Percentiles rank a stretch among this genome's conserved stretches.
phyloP scores from a whole-genome alignment of 495 filamentous ascomycete genomes.

The Chaetomium fimeti region DNA sequence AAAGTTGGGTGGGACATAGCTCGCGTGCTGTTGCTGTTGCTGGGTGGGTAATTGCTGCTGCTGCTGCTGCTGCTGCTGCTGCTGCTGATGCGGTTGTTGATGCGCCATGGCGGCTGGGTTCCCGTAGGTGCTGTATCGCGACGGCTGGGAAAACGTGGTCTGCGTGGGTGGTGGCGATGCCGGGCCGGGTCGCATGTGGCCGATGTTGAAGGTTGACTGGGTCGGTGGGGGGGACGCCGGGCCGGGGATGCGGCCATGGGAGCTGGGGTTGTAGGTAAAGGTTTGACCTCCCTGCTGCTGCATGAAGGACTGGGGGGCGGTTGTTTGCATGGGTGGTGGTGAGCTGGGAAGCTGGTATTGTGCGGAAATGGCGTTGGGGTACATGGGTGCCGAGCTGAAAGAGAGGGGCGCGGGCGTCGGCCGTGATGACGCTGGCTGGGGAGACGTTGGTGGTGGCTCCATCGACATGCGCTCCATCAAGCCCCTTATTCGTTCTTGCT shows the following conservation, averaged over 20 bases:
- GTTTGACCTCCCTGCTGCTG: conserved; percentile 34
- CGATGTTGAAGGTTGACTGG: conserved; percentile 48
- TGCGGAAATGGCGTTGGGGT: conserved; percentile 48
- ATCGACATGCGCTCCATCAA: conserved; percentile 96
- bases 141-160: conserved; percentile 42
- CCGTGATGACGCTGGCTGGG: conserved; percentile 45
- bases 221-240: conserved; percentile 50
- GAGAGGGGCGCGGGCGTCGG: conserved; percentile 48
- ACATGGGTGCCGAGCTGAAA: conserved; percentile 43
- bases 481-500: conserved; percentile 79
- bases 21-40: conserved; percentile 32
- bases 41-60: conserved; percentile 23
- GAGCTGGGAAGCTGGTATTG: conserved; percentile 55
- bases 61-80: conserved; percentile 27
- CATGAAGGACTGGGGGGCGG: conserved; percentile 38
- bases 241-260: conserved; percentile 49
- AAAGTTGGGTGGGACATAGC: conserved; percentile 73
- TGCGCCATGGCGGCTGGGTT: conserved; percentile 40
- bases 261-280: conserved; percentile 49
- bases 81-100: conserved; percentile 22
- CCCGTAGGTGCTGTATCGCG: conserved; percentile 46
- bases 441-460: conserved; percentile 54
- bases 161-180: conserved; percentile 56
- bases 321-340: conserved; percentile 50
- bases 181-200: conserved; percentile 42